phyloP scores from a whole-genome alignment of 2,329 filamentous ascomycete genomes.

The Furcasterigmium sp. region DNA sequence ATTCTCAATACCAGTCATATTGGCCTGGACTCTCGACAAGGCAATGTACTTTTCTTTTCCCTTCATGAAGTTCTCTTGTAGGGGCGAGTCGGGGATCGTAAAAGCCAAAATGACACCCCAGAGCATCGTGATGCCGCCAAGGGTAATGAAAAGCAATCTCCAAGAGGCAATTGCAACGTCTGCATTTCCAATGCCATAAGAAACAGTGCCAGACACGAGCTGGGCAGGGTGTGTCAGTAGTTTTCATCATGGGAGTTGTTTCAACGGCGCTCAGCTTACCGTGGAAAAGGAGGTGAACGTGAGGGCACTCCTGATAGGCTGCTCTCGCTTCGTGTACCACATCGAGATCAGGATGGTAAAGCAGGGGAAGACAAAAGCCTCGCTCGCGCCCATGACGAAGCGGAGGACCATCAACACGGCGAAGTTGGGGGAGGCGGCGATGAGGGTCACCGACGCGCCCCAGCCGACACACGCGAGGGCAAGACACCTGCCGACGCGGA shows the following conservation, averaged over 20 bases:
- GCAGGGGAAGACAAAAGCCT: slow-evolving; percentile 52
- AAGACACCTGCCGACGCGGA: slow-evolving; percentile 44
- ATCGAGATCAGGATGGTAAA: slow-evolving; percentile 53
- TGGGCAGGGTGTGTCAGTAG: not conserved
- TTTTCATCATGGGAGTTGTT: too few relatives aligned
- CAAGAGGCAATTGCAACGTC: slow-evolving; percentile 17
- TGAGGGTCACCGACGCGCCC: slow-evolving; percentile 42
- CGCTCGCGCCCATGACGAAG: slow-evolving; percentile 50
- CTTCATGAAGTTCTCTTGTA: slow-evolving; percentile 7
- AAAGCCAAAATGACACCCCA: slow-evolving; percentile 17
- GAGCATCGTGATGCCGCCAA: slow-evolving; percentile 26
- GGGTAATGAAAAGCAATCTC: slow-evolving; percentile 28
- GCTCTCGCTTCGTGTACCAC: slow-evolving; percentile 33
- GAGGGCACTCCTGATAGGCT: not conserved
- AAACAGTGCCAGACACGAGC: slow-evolving; percentile 19
- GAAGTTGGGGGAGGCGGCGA: slow-evolving; percentile 48
- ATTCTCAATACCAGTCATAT: slow-evolving; percentile 28
- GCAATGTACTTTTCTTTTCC: slow-evolving; percentile 14
- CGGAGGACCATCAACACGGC: slow-evolving; percentile 49
- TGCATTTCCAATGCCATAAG: slow-evolving; percentile 28
- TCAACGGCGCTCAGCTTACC: slow-evolving; percentile 5
- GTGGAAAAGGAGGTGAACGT: slow-evolving; percentile 11
- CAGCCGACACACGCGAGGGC: slow-evolving; percentile 37
- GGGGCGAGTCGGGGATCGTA: slow-evolving; percentile 16
- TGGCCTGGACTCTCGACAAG: slow-evolving; percentile 21